A percentile compares a stretch with the other conserved stretches of the same genome.
phyloP scores from a whole-genome alignment of 495 filamentous ascomycete species.

The Penicillium salamii region DNA sequence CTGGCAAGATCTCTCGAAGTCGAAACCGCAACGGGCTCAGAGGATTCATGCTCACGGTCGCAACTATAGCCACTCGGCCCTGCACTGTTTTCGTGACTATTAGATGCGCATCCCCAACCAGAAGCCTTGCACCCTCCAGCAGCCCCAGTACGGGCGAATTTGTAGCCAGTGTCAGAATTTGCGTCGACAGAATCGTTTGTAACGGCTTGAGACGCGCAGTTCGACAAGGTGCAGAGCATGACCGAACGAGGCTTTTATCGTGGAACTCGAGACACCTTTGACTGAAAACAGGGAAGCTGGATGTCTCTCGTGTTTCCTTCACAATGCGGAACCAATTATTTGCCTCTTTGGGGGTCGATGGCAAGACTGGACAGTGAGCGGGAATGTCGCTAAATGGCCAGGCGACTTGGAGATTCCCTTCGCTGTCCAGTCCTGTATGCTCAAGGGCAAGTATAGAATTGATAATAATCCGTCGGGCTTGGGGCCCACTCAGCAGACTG shows the following conservation, averaged over 20 bases:
- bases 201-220: no score
- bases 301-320: background rate
- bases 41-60: background rate
- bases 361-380: background rate
- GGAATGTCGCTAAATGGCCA: background rate
- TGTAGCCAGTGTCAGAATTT: background rate
- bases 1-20: background rate
- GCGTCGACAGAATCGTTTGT: no score
- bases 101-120: background rate
- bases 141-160: background rate
- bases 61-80: background rate
- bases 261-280: background rate
- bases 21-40: background rate
- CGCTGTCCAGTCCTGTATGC: conserved; percentile 3
- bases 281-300: background rate
- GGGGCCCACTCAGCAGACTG: background rate
- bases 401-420: conserved; percentile 4
- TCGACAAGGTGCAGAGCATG: no score
- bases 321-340: background rate
- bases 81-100: background rate
- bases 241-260: background rate
- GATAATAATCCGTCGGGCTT: background rate
- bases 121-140: background rate
- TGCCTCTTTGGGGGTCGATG: background rate
- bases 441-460: conserved; percentile 5